Evolutionary conservation across 805 yeast genomes (phyloP), one percentile per base, ranked within the genome.

Genomic region (Metschnikowia colocasiae): DNA sequence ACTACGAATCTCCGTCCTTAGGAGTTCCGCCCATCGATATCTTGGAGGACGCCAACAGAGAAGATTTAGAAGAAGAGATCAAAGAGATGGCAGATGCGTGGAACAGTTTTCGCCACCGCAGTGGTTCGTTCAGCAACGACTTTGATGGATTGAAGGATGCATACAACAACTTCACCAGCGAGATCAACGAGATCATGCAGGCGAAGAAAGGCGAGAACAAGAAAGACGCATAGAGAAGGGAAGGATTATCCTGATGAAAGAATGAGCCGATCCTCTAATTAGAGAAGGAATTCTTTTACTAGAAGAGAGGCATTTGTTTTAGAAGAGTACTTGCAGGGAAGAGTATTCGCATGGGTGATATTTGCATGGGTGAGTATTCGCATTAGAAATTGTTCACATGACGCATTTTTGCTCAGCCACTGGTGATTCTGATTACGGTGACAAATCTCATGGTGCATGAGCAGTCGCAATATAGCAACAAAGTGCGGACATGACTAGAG

Each of bases 11-110:
- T 48, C 55, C 32, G 51, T 54, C 34, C 3, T 58, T 72, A 47
- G 76, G 76, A 2, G 59, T 72, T 26, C 76, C 76, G 0, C 60
- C 75, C 1, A 60, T 71, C 41, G 78, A 72, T 43, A 69, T 54
- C 13, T 58, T 69, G 46, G 67, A 68, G 42, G 52, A 52, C 1
- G 50, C 67, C 8, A 59, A 68, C 40, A 61, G 52, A 42, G 65
- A 63, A 35, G 76, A 71, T 16, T 52, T 71, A 26, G 68, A 64
- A 39, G 65, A 62, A 18, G 75, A 71, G 22, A 50, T 71, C 27
- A 58, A 59, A 44, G 75, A 72, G 40, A 45, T 71, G 25, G 55
- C 58, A 13, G 65, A 59, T 9, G 70, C 69, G 2, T 73, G 76
- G 76, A 46, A 48, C 15, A 59, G 69, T 15, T 71, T 71, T 59